Evolutionary conservation across 2,329 filamentous ascomycete genomes (phyloP), one percentile per base, ranked within the genome.

Genomic region (Penicillium sp.): DNA sequence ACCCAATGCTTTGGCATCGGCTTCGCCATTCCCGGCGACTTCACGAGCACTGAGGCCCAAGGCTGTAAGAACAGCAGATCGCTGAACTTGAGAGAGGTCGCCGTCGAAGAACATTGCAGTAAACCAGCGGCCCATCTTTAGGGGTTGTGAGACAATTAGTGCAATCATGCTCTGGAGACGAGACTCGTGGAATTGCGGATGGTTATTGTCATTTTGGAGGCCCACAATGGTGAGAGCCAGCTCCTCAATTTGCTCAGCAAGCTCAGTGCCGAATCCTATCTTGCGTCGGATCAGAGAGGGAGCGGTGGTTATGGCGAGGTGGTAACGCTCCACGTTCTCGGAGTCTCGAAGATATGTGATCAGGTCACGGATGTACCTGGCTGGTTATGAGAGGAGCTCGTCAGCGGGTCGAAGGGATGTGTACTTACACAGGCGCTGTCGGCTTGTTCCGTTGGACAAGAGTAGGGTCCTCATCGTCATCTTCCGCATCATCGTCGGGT

Each of bases 381-480:
- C 51, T 1, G 32, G 41, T 57, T 47, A 54, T 49, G 40, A 47
- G 35, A 18, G 16, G 8, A 16, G 8, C 31, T 9, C 11, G 16
- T 4, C 10, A 5, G 16, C 7, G 11, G 14, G 18, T 20, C 16
- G 3, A 20, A 16, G 3, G 9, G 8, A 34, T 9, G 3, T 9
- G 3, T 18, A 70, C 72, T 63, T 70, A 77, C 62, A 98, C 89
- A 1, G 93, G 93, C 0, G 89, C 80, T 47, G 80, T 86, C 18
- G 85, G 80, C 58, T 93, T 96, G 67, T 93, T 84, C 11, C 90
- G 80, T 47, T 86, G 84, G 39, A 97, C 78, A 14, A 95, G 74
- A 0, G 89, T 95, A 4, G 93, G 85, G 58, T 98, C 94, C 29
- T 96, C 90, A 47, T 96, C 89, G 0, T 89, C 91, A 63, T 98